A percentile compares a stretch with the other conserved stretches of the same genome.
Conservation (phyloP, 2,329 filamentous ascomycete species). For the Penicillium sp. region DNA sequence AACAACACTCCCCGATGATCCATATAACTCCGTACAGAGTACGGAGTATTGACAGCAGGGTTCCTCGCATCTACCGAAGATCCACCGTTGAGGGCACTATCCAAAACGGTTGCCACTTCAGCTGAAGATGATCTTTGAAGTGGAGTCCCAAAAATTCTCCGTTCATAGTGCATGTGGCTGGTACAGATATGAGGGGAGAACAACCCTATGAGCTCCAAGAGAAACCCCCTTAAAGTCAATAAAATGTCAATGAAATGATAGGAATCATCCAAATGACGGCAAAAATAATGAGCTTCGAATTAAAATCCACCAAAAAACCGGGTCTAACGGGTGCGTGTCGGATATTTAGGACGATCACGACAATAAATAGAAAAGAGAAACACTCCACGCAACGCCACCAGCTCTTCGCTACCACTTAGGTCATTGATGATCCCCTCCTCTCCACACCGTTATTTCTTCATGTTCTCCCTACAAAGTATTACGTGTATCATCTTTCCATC, state of each 20-base stretch:
- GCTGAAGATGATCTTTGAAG: constrained; percentile 2
- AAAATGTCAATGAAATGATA: not conserved
- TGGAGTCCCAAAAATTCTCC: constrained; percentile 9
- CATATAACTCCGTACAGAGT: not conserved
- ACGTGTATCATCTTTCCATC: not conserved
- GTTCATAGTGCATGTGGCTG: not conserved
- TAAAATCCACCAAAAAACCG: not conserved
- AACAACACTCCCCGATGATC: not conserved
- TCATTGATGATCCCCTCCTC: constrained; percentile 23
- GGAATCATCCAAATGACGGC: not conserved
- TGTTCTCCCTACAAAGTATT: too few species aligned
- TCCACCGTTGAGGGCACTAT: constrained; percentile 14
- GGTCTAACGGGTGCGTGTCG: constrained; percentile 15
- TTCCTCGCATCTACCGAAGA: constrained; percentile 18
- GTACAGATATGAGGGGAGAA: not conserved
- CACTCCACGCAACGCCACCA: constrained; percentile 4
- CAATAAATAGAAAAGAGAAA: constrained; percentile 11
- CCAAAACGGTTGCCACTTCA: constrained; percentile 19
- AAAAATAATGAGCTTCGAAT: not conserved
- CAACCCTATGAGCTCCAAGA: not conserved
- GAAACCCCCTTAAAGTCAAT: not conserved
- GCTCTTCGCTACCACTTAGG: constrained; percentile 18
- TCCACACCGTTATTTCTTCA: constrained; percentile 5
- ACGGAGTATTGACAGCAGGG: constrained; percentile 11
- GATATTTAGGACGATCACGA: constrained; percentile 20